Base-by-base conservation (phyloP, 1,139 yeast genomes). In the Candida tetrigidarum region DNA sequence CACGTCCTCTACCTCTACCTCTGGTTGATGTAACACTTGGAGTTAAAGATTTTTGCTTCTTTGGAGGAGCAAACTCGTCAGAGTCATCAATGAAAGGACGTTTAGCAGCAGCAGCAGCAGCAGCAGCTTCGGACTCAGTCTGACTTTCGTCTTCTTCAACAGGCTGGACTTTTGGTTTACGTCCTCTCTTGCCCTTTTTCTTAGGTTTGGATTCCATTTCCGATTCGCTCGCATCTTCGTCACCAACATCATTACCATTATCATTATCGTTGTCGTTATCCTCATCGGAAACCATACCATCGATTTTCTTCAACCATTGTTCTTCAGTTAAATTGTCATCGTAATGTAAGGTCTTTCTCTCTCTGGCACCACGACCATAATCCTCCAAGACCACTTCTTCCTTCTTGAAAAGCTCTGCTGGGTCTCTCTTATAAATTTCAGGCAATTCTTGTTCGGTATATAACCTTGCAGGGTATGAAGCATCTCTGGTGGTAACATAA, bases 261-360 rank as follows among this genome's bases (percentile, higher is more conserved):
- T n/a, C n/a, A n/a, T n/a, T n/a, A n/a, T n/a, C n/a, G n/a, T n/a
- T n/a, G n/a, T n/a, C n/a, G n/a, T n/a, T n/a, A n/a, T n/a, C n/a
- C n/a, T 60, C 63, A 37, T 70, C 77, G 2, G 75, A 69, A 2
- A 66, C 60, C 11, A 71, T 63, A 2, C 78, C 80, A 39, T 81
- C 86, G 47, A 81, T 79, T 52, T 80, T 80, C 56, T 68, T 74
- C 49, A 86, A 67, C 93, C 93, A 86, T 62, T 86, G 91, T 49
- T 84, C 92, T 63, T 86, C 95, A 3, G 90, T 80, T 54, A 86
- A 64, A 49, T 84, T 80, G 58, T 85, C 92, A 52, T 84, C 88
- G 56, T 86, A 86, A 6, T 67, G 65, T 1, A 78, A 76, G 5
- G 73, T 68, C 59, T 83, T 84, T 41, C 88, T 78, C 57, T 84